Conservation (phyloP, 768 basidiomycete species). For the Ramaria sp. region DNA sequence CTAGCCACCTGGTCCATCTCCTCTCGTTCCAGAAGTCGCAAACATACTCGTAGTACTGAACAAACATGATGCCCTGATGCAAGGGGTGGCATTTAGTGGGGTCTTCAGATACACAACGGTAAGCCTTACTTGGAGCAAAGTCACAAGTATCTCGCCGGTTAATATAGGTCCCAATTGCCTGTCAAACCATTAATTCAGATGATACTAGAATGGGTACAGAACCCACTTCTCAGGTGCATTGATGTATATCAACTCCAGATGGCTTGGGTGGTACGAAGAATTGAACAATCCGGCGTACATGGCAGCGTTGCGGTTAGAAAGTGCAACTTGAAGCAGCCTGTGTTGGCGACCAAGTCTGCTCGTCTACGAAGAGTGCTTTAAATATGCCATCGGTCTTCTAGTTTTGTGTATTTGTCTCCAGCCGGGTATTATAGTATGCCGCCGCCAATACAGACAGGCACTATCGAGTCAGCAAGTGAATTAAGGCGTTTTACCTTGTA, state of each 20-base stretch:
- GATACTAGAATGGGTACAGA: not conserved
- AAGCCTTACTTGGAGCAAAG: conserved; percentile 6
- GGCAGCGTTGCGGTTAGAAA: no score
- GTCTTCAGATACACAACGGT: not conserved
- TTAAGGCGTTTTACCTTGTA: no score
- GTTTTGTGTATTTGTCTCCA: no score
- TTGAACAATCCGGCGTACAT: conserved; percentile 4
- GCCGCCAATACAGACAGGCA: no score
- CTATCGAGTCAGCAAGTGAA: no score
- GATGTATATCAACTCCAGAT: not conserved
- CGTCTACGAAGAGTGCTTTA: no score
- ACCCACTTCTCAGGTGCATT: not conserved
- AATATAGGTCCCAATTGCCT: conserved; percentile 1
- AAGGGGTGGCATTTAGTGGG: not conserved
- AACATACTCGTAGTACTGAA: conserved; percentile 2
- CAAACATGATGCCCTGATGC: not conserved
- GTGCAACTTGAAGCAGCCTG: no score
- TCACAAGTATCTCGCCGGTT: conserved; percentile 3
- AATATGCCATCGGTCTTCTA: no score
- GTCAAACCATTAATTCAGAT: not conserved
- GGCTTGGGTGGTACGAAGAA: conserved; percentile 1
- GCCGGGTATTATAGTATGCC: no score
- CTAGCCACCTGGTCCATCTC: conserved; percentile 6
- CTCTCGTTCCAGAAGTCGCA: not conserved
- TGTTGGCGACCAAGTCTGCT: no score